Evolutionary conservation across 2,329 filamentous ascomycete species (phyloP).

Genomic region (Aspergillus ustus): DNA sequence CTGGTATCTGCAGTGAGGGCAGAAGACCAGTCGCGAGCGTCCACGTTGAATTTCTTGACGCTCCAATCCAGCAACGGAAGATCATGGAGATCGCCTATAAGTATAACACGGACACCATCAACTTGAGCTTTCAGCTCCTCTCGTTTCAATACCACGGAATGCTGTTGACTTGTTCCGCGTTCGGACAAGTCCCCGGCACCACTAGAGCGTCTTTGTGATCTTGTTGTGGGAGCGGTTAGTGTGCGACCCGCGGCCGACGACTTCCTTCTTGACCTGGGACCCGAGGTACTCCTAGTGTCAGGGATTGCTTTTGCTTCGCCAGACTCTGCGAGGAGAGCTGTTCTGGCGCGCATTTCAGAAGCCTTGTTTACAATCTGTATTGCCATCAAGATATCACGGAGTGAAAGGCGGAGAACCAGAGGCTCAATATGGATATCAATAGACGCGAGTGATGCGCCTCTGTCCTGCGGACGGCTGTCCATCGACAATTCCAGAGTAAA

Average conservation of each 20-base stretch:
- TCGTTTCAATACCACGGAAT: constrained; percentile 62
- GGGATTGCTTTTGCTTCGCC: constrained; percentile 60
- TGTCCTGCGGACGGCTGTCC: constrained; percentile 69
- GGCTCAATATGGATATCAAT: constrained; percentile 91
- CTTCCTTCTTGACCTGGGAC: constrained; percentile 50
- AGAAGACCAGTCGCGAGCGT: constrained; percentile 88
- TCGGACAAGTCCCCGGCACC: constrained; percentile 43
- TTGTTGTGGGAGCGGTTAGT: constrained; percentile 50
- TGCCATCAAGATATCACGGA: constrained; percentile 92
- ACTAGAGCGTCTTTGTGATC: constrained; percentile 52
- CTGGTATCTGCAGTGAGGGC: constrained; percentile 83
- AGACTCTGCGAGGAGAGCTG: constrained; percentile 53
- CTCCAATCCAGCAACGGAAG: constrained; percentile 92
- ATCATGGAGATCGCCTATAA: constrained; percentile 96
- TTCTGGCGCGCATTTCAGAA: constrained; percentile 74
- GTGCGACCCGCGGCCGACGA: constrained; percentile 53
- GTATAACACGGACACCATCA: constrained; percentile 85
- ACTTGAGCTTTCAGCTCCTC: constrained; percentile 87
- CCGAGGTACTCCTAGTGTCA: constrained; percentile 38
- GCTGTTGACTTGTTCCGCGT: constrained; percentile 42
- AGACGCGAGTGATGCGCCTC: constrained; percentile 67
- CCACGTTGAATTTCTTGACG: constrained; percentile 84
- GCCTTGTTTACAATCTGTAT: constrained; percentile 91
- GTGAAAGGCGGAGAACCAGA: constrained; percentile 83
- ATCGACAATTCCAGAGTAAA: constrained; percentile 91